Evolutionary conservation across 2,329 filamentous ascomycete species (phyloP).

Genomic region (Alternaria triticimaculans): DNA sequence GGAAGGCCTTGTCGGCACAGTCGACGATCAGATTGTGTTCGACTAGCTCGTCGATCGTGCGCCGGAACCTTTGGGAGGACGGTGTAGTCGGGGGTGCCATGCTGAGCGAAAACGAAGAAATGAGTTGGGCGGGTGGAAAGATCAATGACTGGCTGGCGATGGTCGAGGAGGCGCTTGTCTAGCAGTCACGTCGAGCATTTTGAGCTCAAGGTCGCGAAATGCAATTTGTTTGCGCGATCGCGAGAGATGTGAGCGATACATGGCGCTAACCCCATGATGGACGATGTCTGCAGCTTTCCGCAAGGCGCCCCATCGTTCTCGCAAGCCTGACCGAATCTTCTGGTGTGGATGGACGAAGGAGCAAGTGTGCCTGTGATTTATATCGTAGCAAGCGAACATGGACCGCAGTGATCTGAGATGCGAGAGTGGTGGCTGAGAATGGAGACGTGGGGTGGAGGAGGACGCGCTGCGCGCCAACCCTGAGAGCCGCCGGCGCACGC

Average conservation of each 20-base stretch:
- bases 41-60: background rate
- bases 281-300: background rate
- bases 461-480: background rate
- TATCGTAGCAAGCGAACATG: background rate
- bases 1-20: background rate
- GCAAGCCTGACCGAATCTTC: background rate
- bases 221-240: background rate
- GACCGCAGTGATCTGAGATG: background rate
- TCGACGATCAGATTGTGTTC: background rate
- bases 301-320: background rate
- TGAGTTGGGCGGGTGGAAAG: background rate
- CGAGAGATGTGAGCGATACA: background rate
- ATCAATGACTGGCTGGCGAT: background rate
- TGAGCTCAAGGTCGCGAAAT: background rate
- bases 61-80: background rate
- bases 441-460: background rate
- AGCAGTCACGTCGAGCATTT: background rate
- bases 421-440: background rate
- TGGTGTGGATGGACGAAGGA: background rate
- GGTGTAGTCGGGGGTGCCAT: background rate
- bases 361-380: background rate
- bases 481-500: background rate
- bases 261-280: background rate
- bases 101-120: background rate
- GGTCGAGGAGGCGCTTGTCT: background rate